phyloP scores from a whole-genome alignment of 1,284 basidiomycete species.

The Phellopilus nigrolimitatus region DNA sequence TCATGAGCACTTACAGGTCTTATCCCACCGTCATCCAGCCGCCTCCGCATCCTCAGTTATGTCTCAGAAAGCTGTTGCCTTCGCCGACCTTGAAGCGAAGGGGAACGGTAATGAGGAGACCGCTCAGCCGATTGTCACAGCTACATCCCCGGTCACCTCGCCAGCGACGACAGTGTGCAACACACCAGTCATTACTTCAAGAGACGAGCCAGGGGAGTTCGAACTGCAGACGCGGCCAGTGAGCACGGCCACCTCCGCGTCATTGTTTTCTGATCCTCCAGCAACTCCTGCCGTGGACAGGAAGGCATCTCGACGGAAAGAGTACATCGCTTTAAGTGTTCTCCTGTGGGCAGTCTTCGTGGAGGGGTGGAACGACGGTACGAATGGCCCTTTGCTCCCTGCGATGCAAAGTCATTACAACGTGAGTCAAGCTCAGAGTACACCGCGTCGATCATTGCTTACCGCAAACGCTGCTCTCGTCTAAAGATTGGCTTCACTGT shows the following conservation, averaged over 20 bases:
- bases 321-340: conserved; percentile 27
- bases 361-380: conserved; percentile 59
- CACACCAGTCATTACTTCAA: background rate
- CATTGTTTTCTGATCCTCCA: background rate
- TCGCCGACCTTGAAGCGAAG: no score
- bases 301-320: conserved; percentile 8
- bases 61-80: no score
- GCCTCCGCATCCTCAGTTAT: no score
- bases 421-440: conserved; percentile 39
- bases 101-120: no score
- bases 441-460: background rate
- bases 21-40: no score
- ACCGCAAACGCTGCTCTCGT: background rate
- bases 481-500: conserved; percentile 41
- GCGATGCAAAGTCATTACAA: conserved; percentile 49
- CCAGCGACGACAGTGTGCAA: conserved; percentile 2
- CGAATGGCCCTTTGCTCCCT: conserved; percentile 55
- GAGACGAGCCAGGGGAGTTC: background rate
- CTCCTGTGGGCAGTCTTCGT: conserved; percentile 41
- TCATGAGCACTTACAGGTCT: no score
- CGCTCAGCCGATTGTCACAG: no score
- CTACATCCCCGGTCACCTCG: no score
- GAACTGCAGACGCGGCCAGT: background rate
- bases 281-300: background rate
- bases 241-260: background rate